A percentile compares a stretch with the other conserved stretches of the same genome.
phyloP scores from a whole-genome alignment of 345 rosid species.

The Noccaea caerulescens region DNA sequence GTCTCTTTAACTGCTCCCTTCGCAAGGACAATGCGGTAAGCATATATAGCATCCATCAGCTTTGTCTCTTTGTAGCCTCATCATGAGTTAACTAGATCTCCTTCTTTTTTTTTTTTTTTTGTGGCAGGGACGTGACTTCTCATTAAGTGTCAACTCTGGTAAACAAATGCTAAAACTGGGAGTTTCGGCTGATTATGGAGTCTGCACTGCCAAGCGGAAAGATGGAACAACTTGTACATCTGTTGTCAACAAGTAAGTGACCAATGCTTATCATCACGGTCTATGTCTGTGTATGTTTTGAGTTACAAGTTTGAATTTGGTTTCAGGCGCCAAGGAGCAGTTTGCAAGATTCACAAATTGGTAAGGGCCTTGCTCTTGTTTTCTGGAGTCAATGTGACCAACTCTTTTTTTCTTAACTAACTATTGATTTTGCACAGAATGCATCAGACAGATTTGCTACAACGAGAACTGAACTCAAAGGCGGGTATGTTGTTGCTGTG shows the following conservation, averaged over 20 bases:
- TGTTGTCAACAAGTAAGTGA: conserved; percentile 72
- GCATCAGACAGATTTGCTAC: conserved; percentile 65
- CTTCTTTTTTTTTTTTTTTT: background rate
- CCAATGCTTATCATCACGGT: background rate
- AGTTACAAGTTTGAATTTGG: conserved; percentile 26
- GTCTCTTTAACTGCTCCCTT: conserved; percentile 67
- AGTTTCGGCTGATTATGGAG: conserved; percentile 81
- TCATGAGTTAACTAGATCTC: background rate
- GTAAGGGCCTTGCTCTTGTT: conserved; percentile 48
- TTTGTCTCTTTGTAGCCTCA: conserved; percentile 4
- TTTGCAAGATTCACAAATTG: conserved; percentile 71
- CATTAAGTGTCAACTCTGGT: conserved; percentile 67
- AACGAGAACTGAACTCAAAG: conserved; percentile 71
- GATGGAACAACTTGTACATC: conserved; percentile 76
- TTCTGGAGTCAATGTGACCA: background rate
- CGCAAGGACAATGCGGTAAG: conserved; percentile 69
- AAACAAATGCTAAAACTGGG: conserved; percentile 81
- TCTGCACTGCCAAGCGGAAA: conserved; percentile 76
- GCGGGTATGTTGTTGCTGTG: conserved; percentile 68
- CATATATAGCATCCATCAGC: background rate
- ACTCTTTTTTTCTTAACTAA: conserved; percentile 15
- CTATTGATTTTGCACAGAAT: conserved; percentile 53
- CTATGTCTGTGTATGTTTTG: conserved; percentile 24
- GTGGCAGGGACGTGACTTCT: conserved; percentile 70
- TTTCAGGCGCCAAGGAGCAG: conserved; percentile 73